These are phyloP conservation scores for Naematelia aurantialba DNA, from an alignment of 768 basidiomycete genomes.

Conservation along the genomic window DNA sequence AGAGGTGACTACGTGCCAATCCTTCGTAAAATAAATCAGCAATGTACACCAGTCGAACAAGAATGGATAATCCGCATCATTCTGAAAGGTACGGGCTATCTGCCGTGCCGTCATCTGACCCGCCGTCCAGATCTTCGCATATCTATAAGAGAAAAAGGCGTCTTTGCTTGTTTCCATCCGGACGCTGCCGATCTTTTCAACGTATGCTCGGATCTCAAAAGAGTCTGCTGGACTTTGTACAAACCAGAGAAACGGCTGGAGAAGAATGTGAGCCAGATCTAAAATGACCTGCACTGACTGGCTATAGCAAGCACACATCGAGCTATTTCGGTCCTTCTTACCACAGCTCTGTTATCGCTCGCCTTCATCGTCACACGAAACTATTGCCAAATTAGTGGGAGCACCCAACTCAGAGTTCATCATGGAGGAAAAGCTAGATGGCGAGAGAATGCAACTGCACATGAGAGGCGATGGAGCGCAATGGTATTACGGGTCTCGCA, in stretches of 20 bases:
- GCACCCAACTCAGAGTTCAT: slow-evolving; percentile 68
- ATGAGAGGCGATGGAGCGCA: slow-evolving; percentile 73
- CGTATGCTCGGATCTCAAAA: slow-evolving; percentile 92
- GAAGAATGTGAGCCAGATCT: slow-evolving; percentile 42
- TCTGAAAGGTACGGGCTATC: slow-evolving; percentile 66
- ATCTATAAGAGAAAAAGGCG: slow-evolving; percentile 88
- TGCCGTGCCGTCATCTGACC: not conserved
- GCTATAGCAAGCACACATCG: slow-evolving; percentile 72
- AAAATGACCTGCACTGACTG: not conserved
- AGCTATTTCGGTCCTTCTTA: slow-evolving; percentile 78
- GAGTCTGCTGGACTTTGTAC: slow-evolving; percentile 83
- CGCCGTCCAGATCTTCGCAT: slow-evolving; percentile 72
- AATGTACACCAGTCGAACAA: slow-evolving; percentile 79
- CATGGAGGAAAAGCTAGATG: slow-evolving; percentile 96
- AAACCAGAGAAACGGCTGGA: slow-evolving; percentile 62
- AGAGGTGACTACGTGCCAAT: slow-evolving; percentile 74
- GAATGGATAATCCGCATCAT: slow-evolving; percentile 95
- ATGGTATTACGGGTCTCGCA: slow-evolving; percentile 91
- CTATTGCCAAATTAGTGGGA: slow-evolving; percentile 73
- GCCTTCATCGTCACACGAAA: slow-evolving; percentile 66
- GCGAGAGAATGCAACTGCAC: slow-evolving; percentile 93
- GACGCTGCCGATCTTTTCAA: slow-evolving; percentile 93
- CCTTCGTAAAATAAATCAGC: slow-evolving; percentile 61
- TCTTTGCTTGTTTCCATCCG: slow-evolving; percentile 85
- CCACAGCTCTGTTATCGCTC: slow-evolving; percentile 95